These are phyloP conservation scores for Thalassiosira allenii DNA, from an alignment of 352 stramenopile genomes.

Conservation along the genomic window DNA sequence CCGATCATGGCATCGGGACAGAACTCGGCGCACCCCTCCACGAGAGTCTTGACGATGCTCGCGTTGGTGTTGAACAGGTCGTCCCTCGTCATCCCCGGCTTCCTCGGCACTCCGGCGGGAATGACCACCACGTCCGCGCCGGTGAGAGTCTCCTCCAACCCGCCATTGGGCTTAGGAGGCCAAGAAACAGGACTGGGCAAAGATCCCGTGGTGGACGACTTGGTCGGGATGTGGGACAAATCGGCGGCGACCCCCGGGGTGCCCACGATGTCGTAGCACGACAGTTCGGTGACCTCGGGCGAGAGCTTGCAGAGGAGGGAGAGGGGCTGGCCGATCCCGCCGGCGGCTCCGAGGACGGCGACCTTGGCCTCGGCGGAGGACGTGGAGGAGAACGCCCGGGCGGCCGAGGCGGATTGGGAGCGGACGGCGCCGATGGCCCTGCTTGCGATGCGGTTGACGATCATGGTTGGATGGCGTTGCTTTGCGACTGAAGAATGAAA, in stretches of 20 bases:
- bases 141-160: constrained; percentile 77
- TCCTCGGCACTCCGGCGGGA: constrained; percentile 98
- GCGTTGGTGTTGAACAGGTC: constrained; percentile 92
- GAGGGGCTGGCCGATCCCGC: constrained; percentile 98
- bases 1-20: constrained; percentile 94
- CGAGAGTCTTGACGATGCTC: constrained; percentile 95
- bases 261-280: constrained; percentile 98
- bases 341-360: constrained; percentile 91
- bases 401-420: neutral
- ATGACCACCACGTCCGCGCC: constrained; percentile 98
- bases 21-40: constrained; percentile 92
- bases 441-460: constrained; percentile 43
- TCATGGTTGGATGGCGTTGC: no score
- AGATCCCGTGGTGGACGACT: constrained; percentile 72
- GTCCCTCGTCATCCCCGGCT: constrained; percentile 90
- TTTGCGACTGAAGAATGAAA: no score
- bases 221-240: constrained; percentile 91
- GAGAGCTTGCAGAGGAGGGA: constrained; percentile 98
- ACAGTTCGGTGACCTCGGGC: constrained; percentile 94
- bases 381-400: constrained; percentile 58
- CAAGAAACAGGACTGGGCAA: constrained; percentile 74
- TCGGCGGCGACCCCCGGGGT: constrained; percentile 98
- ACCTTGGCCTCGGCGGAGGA: constrained; percentile 72
- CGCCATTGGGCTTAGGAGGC: constrained; percentile 83
- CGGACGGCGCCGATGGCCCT: constrained; percentile 27